Base-by-base conservation (phyloP, 2,329 filamentous ascomycete genomes). In the Aspergillus pseudoviridinutans region DNA sequence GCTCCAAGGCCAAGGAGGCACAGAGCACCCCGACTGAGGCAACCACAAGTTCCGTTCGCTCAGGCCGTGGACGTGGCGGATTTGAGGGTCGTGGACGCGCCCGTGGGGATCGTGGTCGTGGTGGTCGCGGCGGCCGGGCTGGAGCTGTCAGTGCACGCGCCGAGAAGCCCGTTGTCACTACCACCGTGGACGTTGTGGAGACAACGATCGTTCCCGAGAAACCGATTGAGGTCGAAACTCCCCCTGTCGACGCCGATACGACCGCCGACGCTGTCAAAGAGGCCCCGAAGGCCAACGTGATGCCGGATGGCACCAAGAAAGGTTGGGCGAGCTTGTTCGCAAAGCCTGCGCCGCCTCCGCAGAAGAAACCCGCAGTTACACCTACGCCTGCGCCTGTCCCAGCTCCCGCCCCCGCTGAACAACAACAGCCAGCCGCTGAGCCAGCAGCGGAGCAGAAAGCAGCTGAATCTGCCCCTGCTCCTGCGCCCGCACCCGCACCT, bases 291-390 rank as follows among this genome's bases (percentile, higher is more conserved):
- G 70, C 60, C 60, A 74, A 61, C 58, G 64, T 69, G 51, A 68
- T 72, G 46, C 69, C 74, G 4, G 75, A 76, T 57, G 73, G 71
- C 42, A 67, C 74, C 51, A 78, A 77, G 71, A 76, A 75, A 66
- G 75, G 74, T 52, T 92, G 89, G 89, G 89, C 89, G 41, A 90
- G 87, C 75, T 87, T 92, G 82, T 84, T 91, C 61, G 84, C 86
- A 38, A 88, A 88, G 78, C 79, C 82, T 44, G 77, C 82, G 41
- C 81, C 84, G 42, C 73, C 76, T 54, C 70, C 72, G 51, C 74
- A 79, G 60, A 81, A 81, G 72, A 79, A 81, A 65, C 78, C 82
- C 56, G 79, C 72, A 47, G 64, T 49, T 12, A 32, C 29, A 22
- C 24, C 52, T 24, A 46, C 52, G 4, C 52, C 42, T 49, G 29